Evolutionary conservation across 345 rosid species (phyloP).

Genomic region (Viola odorata): DNA sequence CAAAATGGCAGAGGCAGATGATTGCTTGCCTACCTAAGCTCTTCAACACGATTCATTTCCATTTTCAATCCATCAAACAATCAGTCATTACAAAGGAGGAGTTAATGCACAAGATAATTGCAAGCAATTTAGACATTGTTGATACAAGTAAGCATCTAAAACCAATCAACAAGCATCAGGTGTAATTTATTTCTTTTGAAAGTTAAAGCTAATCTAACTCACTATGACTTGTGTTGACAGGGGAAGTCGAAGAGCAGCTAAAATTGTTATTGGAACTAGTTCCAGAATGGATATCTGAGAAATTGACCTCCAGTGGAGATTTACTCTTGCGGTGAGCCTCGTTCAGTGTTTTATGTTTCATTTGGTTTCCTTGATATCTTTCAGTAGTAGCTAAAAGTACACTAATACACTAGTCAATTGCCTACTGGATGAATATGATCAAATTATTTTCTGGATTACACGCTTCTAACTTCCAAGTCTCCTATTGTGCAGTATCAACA

Average conservation of each 20-base stretch:
- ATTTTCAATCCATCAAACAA: conserved; percentile 58
- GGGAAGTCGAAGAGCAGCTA: conserved; percentile 78
- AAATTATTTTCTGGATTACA: neutral
- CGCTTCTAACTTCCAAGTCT: neutral
- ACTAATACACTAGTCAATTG: neutral
- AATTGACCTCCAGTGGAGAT: conserved; percentile 58
- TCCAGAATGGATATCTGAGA: conserved; percentile 85
- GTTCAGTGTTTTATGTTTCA: neutral
- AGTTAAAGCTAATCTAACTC: conserved; percentile 10
- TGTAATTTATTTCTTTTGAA: conserved; percentile 1
- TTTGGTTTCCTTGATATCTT: neutral
- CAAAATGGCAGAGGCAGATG: conserved; percentile 61
- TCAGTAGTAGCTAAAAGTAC: no score
- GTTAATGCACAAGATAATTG: conserved; percentile 55
- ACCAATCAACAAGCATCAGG: neutral
- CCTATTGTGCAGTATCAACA: conserved; percentile 53
- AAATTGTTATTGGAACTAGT: conserved; percentile 61
- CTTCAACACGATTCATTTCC: conserved; percentile 57
- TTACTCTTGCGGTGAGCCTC: conserved; percentile 55
- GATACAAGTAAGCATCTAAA: conserved; percentile 58
- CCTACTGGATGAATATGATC: neutral
- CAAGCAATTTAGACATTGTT: conserved; percentile 48
- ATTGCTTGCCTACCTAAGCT: conserved; percentile 73
- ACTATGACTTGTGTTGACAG: conserved; percentile 31
- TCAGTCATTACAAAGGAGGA: conserved; percentile 75